phyloP scores from a whole-genome alignment of 306 rosid species.

The Vachellia pachyceras region DNA sequence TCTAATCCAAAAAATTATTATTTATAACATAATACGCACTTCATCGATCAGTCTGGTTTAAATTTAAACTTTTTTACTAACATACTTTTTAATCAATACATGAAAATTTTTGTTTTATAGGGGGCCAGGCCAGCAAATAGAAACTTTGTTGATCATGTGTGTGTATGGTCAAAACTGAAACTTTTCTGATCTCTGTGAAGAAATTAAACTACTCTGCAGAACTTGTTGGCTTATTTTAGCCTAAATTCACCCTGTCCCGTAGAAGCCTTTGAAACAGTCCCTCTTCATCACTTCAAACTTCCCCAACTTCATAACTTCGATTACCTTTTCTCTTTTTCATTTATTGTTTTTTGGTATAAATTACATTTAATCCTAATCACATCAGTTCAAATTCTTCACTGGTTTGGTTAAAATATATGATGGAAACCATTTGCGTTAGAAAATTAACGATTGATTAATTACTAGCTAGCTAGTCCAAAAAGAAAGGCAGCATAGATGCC shows the following conservation, averaged over 20 bases:
- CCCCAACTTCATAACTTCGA: too few species aligned
- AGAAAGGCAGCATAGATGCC: not conserved
- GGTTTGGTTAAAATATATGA: not conserved
- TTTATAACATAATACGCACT: too few species aligned
- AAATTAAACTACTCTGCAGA: not conserved
- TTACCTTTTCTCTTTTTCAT: too few species aligned
- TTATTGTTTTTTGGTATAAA: not conserved
- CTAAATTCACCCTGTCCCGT: not conserved
- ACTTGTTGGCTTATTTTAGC: not conserved
- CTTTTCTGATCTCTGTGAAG: not conserved
- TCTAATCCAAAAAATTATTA: too few species aligned
- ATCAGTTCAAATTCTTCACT: not conserved
- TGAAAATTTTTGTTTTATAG: too few species aligned
- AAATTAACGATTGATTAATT: not conserved
- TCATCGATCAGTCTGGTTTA: too few species aligned
- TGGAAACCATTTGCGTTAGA: not conserved
- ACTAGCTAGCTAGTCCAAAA: not conserved
- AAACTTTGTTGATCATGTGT: not conserved
- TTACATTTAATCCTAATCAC: not conserved
- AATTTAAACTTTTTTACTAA: too few species aligned
- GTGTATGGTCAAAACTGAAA: not conserved
- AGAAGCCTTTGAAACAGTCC: not conserved
- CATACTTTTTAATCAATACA: too few species aligned
- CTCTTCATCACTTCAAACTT: not conserved
- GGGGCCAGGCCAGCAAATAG: not conserved